Conservation (phyloP, 176 grass and related monocot genomes). For the Bothriochloa decipiens region DNA sequence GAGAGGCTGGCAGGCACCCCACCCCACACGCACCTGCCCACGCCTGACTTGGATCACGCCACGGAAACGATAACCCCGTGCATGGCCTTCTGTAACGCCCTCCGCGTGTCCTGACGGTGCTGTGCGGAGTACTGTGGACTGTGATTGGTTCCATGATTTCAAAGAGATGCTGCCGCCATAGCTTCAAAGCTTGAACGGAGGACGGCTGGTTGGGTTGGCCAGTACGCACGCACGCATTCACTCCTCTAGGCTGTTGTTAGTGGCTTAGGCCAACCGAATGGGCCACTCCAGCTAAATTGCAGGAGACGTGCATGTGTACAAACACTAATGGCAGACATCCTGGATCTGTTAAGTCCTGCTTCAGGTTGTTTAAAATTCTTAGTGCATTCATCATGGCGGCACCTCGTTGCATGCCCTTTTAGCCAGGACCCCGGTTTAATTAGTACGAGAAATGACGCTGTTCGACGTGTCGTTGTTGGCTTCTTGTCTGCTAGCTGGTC, state of each 20-base stretch:
- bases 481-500: neutral
- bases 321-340: neutral
- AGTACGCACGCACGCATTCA: neutral
- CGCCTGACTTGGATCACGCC: slow-evolving; percentile 28
- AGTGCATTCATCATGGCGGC: neutral
- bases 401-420: neutral
- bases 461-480: neutral
- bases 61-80: slow-evolving; percentile 40
- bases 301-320: neutral
- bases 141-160: neutral
- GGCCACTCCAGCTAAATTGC: neutral
- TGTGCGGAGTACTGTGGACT: neutral
- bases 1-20: neutral
- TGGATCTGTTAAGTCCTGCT: slow-evolving; percentile 18
- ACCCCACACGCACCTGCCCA: neutral
- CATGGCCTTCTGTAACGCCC: slow-evolving; percentile 22
- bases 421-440: neutral
- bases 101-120: neutral
- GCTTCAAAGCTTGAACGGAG: neutral
- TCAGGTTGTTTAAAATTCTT: slow-evolving; percentile 7
- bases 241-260: neutral
- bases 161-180: neutral
- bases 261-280: neutral
- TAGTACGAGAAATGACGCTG: neutral
- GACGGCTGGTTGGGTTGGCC: neutral